These are phyloP conservation scores for Silene conica DNA, from an alignment of 148 eudicot species.

Conservation along the genomic window DNA sequence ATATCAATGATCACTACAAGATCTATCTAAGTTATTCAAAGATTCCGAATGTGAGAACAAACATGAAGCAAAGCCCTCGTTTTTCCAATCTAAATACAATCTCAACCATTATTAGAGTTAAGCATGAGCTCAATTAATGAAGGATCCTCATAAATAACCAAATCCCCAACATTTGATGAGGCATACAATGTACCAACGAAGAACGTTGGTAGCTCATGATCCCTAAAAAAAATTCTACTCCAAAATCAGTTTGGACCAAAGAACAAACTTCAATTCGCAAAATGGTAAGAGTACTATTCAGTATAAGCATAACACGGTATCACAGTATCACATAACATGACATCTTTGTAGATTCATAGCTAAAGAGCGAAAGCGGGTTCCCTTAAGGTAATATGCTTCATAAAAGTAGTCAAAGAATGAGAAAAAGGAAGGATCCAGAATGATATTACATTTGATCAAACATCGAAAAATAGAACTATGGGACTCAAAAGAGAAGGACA, in stretches of 20 bases:
- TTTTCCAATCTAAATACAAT: neutral
- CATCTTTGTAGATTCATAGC: neutral
- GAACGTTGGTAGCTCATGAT: neutral
- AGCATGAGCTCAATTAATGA: slow-evolving; percentile 1
- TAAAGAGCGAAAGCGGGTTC: too few relatives aligned
- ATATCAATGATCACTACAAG: neutral
- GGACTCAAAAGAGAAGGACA: neutral
- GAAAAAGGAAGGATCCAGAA: too few relatives aligned
- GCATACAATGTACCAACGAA: neutral
- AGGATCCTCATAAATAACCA: neutral
- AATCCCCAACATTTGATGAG: neutral
- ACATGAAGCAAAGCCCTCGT: neutral
- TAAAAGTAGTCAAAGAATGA: too few relatives aligned
- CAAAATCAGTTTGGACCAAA: neutral
- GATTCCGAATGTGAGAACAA: neutral
- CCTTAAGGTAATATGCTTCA: too few relatives aligned
- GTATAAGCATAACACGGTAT: too few relatives aligned
- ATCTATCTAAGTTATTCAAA: neutral
- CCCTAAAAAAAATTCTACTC: neutral
- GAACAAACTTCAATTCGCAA: neutral
- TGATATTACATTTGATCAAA: neutral
- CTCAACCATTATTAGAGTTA: neutral
- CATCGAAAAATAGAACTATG: neutral
- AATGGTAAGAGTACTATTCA: too few relatives aligned
- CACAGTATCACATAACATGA: too few relatives aligned